Evolutionary conservation across 495 filamentous ascomycete species (phyloP).

Genomic region (Tricharina praecox): DNA sequence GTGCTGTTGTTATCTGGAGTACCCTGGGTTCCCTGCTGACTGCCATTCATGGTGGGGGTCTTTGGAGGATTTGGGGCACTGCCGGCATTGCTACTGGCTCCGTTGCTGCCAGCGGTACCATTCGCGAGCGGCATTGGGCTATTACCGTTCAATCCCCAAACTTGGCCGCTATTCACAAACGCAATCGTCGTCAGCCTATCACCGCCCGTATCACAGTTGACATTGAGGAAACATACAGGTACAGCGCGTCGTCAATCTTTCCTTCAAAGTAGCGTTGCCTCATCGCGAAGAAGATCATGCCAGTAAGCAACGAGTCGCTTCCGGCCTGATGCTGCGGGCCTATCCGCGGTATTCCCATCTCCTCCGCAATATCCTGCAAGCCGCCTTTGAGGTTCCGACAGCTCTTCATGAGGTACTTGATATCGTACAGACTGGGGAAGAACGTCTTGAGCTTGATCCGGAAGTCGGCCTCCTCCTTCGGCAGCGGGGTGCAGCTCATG

Average conservation of each 20-base stretch:
- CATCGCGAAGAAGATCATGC: conserved; percentile 81
- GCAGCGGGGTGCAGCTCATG: conserved; percentile 59
- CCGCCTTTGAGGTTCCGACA: conserved; percentile 46
- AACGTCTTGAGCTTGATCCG: conserved; percentile 68
- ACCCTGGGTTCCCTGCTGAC: background rate
- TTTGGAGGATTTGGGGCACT: conserved; percentile 2
- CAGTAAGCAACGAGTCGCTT: conserved; percentile 78
- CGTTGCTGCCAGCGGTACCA: conserved; percentile 5
- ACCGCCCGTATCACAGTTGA: no score
- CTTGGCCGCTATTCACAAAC: conserved; percentile 17
- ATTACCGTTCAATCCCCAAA: conserved; percentile 26
- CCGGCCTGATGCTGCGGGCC: conserved; percentile 81
- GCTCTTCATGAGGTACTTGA: conserved; percentile 86
- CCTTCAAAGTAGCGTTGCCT: conserved; percentile 73
- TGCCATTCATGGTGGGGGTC: conserved; percentile 2
- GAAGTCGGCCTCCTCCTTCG: conserved; percentile 75
- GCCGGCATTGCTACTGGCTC: background rate
- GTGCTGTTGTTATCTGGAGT: conserved; percentile 1
- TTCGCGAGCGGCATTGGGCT: background rate
- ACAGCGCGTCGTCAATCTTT: conserved; percentile 43
- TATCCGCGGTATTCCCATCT: conserved; percentile 70
- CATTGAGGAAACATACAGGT: conserved; percentile 17
- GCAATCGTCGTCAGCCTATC: background rate
- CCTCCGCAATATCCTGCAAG: conserved; percentile 82
- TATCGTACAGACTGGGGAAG: conserved; percentile 85